phyloP scores from a whole-genome alignment of 2,329 filamentous ascomycete species.

The Pseudohalonectria lignicola region DNA sequence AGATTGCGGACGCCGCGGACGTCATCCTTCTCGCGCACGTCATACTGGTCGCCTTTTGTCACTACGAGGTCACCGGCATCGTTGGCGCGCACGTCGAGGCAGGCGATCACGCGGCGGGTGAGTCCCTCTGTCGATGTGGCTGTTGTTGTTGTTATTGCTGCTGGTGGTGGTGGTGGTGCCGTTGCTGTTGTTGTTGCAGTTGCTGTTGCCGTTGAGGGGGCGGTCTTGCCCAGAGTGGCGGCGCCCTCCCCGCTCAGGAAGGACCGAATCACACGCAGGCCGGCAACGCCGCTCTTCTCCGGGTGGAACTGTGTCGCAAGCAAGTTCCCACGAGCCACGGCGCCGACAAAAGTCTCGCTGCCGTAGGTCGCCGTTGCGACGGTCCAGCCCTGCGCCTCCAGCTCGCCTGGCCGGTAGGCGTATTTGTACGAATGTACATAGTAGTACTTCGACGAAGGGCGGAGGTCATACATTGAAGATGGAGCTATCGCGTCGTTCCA shows the following conservation, averaged over 20 bases:
- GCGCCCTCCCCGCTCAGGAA: slow-evolving; percentile 68
- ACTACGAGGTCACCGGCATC: slow-evolving; percentile 92
- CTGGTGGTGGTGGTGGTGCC: no score
- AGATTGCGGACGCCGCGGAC: slow-evolving; percentile 72
- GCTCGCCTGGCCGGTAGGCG: slow-evolving; percentile 59
- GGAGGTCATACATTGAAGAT: slow-evolving; percentile 78
- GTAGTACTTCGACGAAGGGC: slow-evolving; percentile 86
- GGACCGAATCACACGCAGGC: slow-evolving; percentile 70
- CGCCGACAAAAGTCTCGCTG: slow-evolving; percentile 81
- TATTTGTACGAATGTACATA: slow-evolving; percentile 94
- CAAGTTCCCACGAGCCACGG: slow-evolving; percentile 74
- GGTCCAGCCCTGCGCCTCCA: slow-evolving; percentile 77
- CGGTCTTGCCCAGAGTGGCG: slow-evolving; percentile 31
- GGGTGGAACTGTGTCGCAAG: slow-evolving; percentile 95
- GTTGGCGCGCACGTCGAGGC: slow-evolving; percentile 89
- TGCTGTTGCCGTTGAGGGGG: no score
- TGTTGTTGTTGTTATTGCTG: no score
- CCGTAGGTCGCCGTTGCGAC: slow-evolving; percentile 89
- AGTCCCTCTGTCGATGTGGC: no score
- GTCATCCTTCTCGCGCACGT: slow-evolving; percentile 78
- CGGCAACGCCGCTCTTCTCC: slow-evolving; percentile 89
- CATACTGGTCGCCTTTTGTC: slow-evolving; percentile 97
- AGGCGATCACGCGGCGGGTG: slow-evolving; percentile 90
- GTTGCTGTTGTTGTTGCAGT: no score
- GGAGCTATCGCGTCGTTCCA: slow-evolving; percentile 83